phyloP scores from a whole-genome alignment of 2,329 filamentous ascomycete species.

The Penicillium decumbens region DNA sequence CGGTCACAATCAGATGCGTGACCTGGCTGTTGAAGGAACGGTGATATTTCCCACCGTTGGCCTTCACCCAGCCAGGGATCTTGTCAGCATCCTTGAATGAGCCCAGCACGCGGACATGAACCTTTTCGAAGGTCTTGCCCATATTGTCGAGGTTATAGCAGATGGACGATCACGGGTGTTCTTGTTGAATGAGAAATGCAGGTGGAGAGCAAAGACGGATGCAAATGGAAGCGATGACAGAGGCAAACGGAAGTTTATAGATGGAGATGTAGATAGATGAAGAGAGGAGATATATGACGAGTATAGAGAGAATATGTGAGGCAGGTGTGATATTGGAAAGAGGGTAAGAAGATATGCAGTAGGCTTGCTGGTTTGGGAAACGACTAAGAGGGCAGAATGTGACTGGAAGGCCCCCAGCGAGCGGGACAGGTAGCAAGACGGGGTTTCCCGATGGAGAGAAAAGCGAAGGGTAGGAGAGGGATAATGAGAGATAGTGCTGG shows the following conservation, averaged over 20 bases:
- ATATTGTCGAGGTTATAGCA: slow-evolving; percentile 18
- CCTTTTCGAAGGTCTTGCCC: slow-evolving; percentile 48
- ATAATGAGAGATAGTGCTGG: no score
- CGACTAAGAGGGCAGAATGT: neutral
- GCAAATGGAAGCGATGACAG: no score
- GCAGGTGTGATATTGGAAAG: neutral
- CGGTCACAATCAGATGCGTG: slow-evolving; percentile 69
- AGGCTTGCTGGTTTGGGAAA: neutral
- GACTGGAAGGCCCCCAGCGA: no score
- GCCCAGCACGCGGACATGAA: slow-evolving; percentile 56
- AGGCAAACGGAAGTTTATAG: neutral
- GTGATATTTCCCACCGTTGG: slow-evolving; percentile 58
- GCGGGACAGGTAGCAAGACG: no score
- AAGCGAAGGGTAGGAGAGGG: no score
- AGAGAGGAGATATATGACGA: neutral
- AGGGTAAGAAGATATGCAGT: neutral
- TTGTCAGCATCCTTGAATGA: slow-evolving; percentile 53
- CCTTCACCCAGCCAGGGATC: slow-evolving; percentile 61
- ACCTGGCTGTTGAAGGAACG: slow-evolving; percentile 50
- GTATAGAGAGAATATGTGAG: neutral
- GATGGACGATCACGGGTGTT: no score
- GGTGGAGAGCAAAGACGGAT: neutral
- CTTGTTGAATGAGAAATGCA: neutral
- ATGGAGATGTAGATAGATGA: neutral
- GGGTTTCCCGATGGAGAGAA: no score